These are phyloP conservation scores for Lanmaoa rubissima DNA, from an alignment of 768 basidiomycete genomes.

Conservation along the genomic window DNA sequence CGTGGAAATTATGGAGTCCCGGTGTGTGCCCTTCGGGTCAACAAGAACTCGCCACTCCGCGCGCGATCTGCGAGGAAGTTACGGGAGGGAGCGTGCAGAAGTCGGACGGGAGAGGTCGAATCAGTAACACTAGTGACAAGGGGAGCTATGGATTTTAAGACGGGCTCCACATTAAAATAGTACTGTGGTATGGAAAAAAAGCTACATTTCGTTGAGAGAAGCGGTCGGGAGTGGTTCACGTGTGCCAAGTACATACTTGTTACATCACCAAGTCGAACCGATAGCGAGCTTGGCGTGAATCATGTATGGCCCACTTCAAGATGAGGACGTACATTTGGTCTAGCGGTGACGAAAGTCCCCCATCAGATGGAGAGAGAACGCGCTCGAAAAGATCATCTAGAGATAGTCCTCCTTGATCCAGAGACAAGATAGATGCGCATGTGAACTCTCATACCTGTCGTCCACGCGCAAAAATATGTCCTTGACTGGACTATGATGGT, in stretches of 20 bases:
- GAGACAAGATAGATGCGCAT: neutral
- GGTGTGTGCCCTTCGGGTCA: neutral
- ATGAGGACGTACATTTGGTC: neutral
- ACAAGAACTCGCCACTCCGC: neutral
- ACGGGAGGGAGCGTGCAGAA: neutral
- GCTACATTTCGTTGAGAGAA: neutral
- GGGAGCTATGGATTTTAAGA: neutral
- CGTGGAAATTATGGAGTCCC: neutral
- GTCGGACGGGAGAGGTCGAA: neutral
- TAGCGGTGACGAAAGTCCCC: neutral
- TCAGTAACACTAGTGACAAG: neutral
- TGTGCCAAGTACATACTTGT: neutral
- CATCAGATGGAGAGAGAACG: neutral
- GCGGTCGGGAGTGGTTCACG: neutral
- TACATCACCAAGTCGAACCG: neutral
- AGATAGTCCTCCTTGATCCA: neutral
- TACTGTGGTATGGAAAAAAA: neutral
- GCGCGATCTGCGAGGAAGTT: neutral
- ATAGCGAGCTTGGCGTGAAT: neutral
- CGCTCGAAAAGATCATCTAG: neutral
- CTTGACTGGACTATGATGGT: no score
- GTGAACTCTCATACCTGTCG: neutral
- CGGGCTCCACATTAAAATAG: neutral
- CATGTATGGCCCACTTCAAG: neutral
- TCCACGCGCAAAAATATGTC: no score